Conservation (phyloP, 108 stramenopile species). For the Skeletonema costatum region DNA sequence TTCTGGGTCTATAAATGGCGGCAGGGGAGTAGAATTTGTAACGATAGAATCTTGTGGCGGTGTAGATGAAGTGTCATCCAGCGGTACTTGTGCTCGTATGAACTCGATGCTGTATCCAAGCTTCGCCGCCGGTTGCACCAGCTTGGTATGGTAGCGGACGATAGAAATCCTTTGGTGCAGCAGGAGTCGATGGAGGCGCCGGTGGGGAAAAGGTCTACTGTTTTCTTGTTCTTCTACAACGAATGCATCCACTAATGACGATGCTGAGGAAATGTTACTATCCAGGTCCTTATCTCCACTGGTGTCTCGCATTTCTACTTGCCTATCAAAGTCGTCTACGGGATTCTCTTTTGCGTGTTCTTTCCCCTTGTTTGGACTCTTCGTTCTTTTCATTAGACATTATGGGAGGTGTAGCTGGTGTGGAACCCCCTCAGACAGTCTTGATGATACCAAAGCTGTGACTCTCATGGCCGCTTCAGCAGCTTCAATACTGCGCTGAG, state of each 20-base stretch:
- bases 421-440: constrained; percentile 15
- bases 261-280: constrained; percentile 29
- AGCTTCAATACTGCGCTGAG: constrained; percentile 1
- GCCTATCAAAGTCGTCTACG: constrained; percentile 28
- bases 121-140: constrained; percentile 23
- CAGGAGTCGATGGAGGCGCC: constrained; percentile 48
- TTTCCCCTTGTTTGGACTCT: background rate
- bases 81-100: background rate
- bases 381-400: background rate
- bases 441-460: constrained; percentile 12
- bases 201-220: constrained; percentile 39
- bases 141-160: constrained; percentile 24
- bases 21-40: constrained; percentile 9
- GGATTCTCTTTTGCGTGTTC: background rate
- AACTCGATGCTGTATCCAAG: constrained; percentile 31
- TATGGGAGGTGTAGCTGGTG: constrained; percentile 4
- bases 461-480: constrained; percentile 32
- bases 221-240: constrained; percentile 24
- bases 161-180: constrained; percentile 29
- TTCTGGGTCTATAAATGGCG: constrained; percentile 16
- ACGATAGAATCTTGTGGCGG: background rate
- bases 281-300: constrained; percentile 10
- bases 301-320: constrained; percentile 9
- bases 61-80: constrained; percentile 1
- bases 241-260: constrained; percentile 33